Evolutionary conservation across 2,329 filamentous ascomycete species (phyloP).

Genomic region (Fusarium pseudoanthophilum): DNA sequence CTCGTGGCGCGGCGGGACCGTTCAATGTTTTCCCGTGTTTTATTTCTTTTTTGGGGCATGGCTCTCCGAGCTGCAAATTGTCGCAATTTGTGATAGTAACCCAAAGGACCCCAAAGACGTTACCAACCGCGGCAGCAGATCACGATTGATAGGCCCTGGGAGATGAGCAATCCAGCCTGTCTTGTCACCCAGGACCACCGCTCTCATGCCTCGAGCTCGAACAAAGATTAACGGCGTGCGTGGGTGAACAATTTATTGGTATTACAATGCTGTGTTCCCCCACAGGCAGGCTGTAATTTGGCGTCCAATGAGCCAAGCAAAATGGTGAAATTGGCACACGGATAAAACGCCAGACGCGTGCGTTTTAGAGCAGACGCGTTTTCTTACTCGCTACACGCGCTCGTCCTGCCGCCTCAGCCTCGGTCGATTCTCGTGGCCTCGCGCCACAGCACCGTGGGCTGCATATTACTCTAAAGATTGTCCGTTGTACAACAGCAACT

Average conservation of each 20-base stretch:
- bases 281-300: conserved; percentile 4
- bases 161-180: conserved; percentile 34
- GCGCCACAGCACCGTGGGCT: conserved; percentile 16
- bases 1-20: conserved; percentile 21
- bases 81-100: conserved; percentile 26
- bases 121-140: conserved; percentile 11
- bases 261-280: conserved; percentile 14
- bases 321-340: conserved; percentile 13
- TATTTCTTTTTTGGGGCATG: conserved; percentile 27
- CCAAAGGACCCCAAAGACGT: not conserved
- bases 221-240: conserved; percentile 13
- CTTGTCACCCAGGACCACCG: conserved; percentile 25
- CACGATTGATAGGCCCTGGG: conserved; percentile 27
- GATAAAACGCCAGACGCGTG: conserved; percentile 20
- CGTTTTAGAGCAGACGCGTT: conserved; percentile 22
- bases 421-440: conserved; percentile 18
- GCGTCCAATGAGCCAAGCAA: conserved; percentile 24
- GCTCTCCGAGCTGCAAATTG: conserved; percentile 31
- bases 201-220: conserved; percentile 15
- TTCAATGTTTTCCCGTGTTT: conserved; percentile 27
- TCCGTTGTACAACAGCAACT: not conserved
- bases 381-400: conserved; percentile 16
- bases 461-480: not conserved
- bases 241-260: conserved; percentile 16
- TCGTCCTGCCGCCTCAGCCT: conserved; percentile 29